Base-by-base conservation (phyloP, 176 grass and related monocot genomes). In the Themeda triandra region DNA sequence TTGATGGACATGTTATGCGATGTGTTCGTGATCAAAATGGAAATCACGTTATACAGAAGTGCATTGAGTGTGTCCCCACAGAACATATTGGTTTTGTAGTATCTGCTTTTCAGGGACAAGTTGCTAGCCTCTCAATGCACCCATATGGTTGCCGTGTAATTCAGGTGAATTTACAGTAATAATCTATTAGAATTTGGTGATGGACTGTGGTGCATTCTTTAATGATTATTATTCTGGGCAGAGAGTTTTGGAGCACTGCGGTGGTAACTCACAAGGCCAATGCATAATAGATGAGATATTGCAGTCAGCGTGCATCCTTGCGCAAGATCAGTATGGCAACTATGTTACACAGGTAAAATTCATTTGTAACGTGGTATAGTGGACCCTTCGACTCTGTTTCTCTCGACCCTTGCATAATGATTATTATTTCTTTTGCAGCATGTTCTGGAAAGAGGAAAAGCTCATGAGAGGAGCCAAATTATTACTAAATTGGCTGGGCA, bases 291-390 rank as follows among this genome's bases (percentile, higher is more conserved):
- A 99, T 89, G 97, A 99, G 80, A 99, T 99, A 85, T 85, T 99
- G 76, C 84, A 94, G 75, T 99, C 93, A 1, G 91, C 86, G 48
- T 99, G 97, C 86, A 87, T 75, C 30, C 97, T 99, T 4, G 93
- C 93, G 23, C 91, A 99, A 83, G 97, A 99, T 70, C 97, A 99
- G 89, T 99, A 96, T 71, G 97, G 97, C n/a, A 99, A 99, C 85
- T 99, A 99, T 86, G 97, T 99, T 77, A 99, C 92, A 36, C 97
- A 99, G 97, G 97, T 93, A 48, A 86, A 44, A 27, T 75, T 54
- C 73, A 2, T 77, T 67, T 63, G 69, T 44, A 32, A 24, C 24
- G 45, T 51, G 14, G 69, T 81, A 36, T 40, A 13, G 75, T 87
- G 10, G 49, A 68, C 29, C 35, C 62, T 42, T 40, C 0, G 27